Percentiles rank a stretch among this genome's conserved stretches.
Evolutionary conservation across 305 asterid genomes (phyloP).

Genomic region (Fraxinus paxiana): DNA sequence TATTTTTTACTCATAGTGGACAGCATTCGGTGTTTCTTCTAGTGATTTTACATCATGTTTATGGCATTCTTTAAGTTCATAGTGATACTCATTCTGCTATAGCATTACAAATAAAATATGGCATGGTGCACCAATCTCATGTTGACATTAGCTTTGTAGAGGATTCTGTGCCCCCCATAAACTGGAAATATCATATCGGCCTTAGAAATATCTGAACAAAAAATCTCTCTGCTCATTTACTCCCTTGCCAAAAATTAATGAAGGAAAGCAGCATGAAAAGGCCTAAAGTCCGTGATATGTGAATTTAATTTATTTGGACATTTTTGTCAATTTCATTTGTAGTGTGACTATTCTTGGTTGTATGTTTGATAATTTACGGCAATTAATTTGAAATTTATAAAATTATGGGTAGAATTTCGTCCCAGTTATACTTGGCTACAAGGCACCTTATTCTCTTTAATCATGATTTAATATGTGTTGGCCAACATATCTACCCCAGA

Average conservation of each 20-base stretch:
- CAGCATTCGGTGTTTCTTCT: neutral
- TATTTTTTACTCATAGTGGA: slow-evolving; percentile 19
- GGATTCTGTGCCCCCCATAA: slow-evolving; percentile 12
- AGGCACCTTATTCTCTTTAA: slow-evolving; percentile 6
- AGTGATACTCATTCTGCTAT: slow-evolving; percentile 18
- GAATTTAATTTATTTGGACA: slow-evolving; percentile 7
- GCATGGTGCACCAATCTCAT: neutral
- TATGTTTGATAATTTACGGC: slow-evolving; percentile 11
- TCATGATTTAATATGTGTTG: neutral
- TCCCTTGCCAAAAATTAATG: neutral
- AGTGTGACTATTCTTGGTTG: slow-evolving; percentile 1
- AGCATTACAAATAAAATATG: neutral
- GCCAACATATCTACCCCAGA: neutral
- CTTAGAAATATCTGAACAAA: slow-evolving; percentile 7
- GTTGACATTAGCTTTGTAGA: slow-evolving; percentile 2
- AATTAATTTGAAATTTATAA: neutral
- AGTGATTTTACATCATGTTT: neutral
- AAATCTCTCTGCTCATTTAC: neutral
- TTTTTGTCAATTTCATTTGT: slow-evolving; percentile 15
- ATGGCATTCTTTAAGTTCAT: slow-evolving; percentile 1
- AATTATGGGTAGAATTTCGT: neutral
- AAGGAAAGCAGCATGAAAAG: neutral
- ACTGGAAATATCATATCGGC: slow-evolving; percentile 3
- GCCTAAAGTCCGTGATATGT: slow-evolving; percentile 7
- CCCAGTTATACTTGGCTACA: neutral